These are phyloP conservation scores for Penstemon eatonii DNA, from an alignment of 257 asterid species.

Conservation along the genomic window DNA sequence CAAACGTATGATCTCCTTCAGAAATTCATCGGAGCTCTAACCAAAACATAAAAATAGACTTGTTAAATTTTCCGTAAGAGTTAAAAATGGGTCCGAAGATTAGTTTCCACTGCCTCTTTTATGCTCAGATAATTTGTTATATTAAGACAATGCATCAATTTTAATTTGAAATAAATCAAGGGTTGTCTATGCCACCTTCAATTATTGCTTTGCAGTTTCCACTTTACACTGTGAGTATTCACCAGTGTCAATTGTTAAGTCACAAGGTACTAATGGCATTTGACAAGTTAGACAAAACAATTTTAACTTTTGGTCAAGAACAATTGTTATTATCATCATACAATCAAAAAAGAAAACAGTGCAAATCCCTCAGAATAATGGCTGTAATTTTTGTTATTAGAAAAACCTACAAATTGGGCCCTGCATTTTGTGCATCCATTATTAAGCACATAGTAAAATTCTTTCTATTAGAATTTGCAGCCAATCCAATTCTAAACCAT, in stretches of 20 bases:
- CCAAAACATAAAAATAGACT: conserved; percentile 7
- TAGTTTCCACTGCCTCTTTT: not conserved
- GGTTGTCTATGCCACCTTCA: not conserved
- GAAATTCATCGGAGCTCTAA: conserved; percentile 19
- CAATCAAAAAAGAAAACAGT: not conserved
- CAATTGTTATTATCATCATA: conserved; percentile 1
- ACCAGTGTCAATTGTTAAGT: not conserved
- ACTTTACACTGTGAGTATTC: not conserved
- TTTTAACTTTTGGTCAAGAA: not conserved
- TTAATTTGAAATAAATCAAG: not conserved
- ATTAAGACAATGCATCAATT: no score
- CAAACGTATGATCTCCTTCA: not conserved
- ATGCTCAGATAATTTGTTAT: not conserved
- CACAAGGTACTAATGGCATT: not conserved
- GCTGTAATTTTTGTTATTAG: not conserved
- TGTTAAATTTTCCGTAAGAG: not conserved
- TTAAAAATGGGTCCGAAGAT: not conserved
- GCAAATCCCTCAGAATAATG: not conserved
- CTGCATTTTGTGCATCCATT: conserved; percentile 11
- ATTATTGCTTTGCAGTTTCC: not conserved
- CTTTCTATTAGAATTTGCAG: not conserved
- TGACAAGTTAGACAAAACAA: conserved; percentile 5
- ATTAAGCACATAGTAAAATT: not conserved
- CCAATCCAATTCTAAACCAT: conserved; percentile 6
- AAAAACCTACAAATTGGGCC: not conserved